Percentiles rank a stretch among this genome's conserved stretches.
Conservation (phyloP, 768 basidiomycete genomes). For the Psilocybe subaeruginosa region DNA sequence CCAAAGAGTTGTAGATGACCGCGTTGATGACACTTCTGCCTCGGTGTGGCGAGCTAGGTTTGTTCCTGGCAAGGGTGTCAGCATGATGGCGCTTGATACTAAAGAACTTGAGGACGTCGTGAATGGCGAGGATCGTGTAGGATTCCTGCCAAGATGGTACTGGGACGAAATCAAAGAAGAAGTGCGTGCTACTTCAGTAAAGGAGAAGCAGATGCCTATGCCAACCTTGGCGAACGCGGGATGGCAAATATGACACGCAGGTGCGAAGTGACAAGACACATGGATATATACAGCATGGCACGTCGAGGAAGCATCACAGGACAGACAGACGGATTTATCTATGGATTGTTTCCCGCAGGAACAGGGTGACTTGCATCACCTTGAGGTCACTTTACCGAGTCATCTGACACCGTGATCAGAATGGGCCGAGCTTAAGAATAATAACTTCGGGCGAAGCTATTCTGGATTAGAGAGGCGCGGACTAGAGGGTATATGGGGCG, state of each 20-base stretch:
- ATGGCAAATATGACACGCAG: conserved; percentile 24
- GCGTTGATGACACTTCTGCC: conserved; percentile 16
- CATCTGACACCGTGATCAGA: conserved; percentile 30
- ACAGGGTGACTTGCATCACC: conserved; percentile 18
- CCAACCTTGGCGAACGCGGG: conserved; percentile 17
- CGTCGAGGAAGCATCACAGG: conserved; percentile 24
- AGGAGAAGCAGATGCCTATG: conserved; percentile 11
- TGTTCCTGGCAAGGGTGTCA: conserved; percentile 59
- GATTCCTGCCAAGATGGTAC: conserved; percentile 81
- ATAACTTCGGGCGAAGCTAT: conserved; percentile 14
- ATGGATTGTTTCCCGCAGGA: conserved; percentile 15
- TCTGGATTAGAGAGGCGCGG: conserved; percentile 9
- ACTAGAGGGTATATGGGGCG: conserved; percentile 9
- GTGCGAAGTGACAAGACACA: conserved; percentile 17
- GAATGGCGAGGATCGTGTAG: conserved; percentile 72
- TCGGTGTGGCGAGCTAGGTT: conserved; percentile 77
- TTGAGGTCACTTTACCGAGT: conserved; percentile 32
- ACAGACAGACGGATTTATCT: conserved; percentile 26
- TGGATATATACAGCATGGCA: conserved; percentile 19
- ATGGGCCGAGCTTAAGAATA: conserved; percentile 10
- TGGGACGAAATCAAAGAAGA: conserved; percentile 42
- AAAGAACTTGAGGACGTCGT: conserved; percentile 58
- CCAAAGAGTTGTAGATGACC: conserved; percentile 23
- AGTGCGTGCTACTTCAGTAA: conserved; percentile 3
- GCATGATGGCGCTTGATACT: conserved; percentile 48